Evolutionary conservation across 306 rosid species (phyloP).

Genomic region (Psophocarpus tetragonolobus): DNA sequence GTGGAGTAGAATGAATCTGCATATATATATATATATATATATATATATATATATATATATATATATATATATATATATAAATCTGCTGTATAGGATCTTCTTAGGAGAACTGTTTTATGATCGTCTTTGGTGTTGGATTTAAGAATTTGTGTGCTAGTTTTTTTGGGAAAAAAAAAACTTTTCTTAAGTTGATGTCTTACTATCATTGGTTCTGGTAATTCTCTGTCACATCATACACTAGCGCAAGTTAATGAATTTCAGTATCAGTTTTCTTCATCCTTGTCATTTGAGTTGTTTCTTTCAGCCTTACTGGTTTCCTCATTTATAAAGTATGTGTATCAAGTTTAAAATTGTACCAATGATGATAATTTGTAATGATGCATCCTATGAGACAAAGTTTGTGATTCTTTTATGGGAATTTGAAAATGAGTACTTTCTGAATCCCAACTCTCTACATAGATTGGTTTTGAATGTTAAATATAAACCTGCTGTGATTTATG

Average conservation of each 20-base stretch:
- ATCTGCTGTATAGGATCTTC: not conserved
- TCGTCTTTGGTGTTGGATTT: slow-evolving; percentile 10
- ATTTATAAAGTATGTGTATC: not conserved
- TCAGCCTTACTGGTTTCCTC: slow-evolving; percentile 6
- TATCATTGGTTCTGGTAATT: no score
- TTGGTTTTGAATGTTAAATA: slow-evolving; percentile 3
- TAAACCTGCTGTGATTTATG: slow-evolving; percentile 15
- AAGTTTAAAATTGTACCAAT: not conserved
- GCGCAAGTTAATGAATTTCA: not conserved
- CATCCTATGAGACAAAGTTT: not conserved
- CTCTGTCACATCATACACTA: not conserved
- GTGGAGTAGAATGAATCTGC: not conserved
- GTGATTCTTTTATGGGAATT: slow-evolving; percentile 15
- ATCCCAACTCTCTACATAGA: not conserved
- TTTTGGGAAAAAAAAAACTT: not conserved
- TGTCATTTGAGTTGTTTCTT: slow-evolving; percentile 24
- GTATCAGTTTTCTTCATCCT: not conserved
- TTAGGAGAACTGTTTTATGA: not conserved
- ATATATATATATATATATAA: no score
- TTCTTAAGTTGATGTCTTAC: no score
- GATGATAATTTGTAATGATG: slow-evolving; percentile 15
- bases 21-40: no score
- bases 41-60: no score
- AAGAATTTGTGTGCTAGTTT: slow-evolving; percentile 2
- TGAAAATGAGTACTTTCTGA: slow-evolving; percentile 25